A percentile compares a stretch with the other conserved stretches of the same genome.
Evolutionary conservation across 1,284 basidiomycete species (phyloP).

Genomic region (Rhodotorula sp.): DNA sequence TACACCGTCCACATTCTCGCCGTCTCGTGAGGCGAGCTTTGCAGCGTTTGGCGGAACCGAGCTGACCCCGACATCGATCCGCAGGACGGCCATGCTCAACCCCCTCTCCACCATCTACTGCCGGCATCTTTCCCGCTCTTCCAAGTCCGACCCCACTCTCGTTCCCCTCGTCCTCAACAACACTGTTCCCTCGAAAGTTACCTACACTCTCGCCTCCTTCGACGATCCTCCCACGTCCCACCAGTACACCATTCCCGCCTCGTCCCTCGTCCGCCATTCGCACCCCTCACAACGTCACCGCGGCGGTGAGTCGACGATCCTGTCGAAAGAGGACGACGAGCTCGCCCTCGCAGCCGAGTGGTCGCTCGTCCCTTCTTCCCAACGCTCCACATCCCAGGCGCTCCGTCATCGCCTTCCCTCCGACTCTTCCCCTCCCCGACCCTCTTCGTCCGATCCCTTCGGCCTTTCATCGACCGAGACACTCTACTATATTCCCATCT

Average conservation of each 20-base stretch:
- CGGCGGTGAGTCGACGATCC: slow-evolving; percentile 58
- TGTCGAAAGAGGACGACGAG: slow-evolving; percentile 34
- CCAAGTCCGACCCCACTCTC: slow-evolving; percentile 54
- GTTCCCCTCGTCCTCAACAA: slow-evolving; percentile 87
- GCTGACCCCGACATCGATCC: neutral
- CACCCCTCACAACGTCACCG: slow-evolving; percentile 53
- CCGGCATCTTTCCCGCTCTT: slow-evolving; percentile 46
- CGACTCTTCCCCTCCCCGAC: slow-evolving; percentile 33
- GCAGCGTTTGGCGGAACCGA: neutral
- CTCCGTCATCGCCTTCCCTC: slow-evolving; percentile 26
- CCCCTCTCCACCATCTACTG: slow-evolving; percentile 69
- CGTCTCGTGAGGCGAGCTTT: slow-evolving; percentile 50
- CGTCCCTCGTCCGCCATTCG: slow-evolving; percentile 23
- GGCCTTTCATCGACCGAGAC: slow-evolving; percentile 67
- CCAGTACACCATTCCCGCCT: slow-evolving; percentile 40
- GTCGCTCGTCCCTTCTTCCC: slow-evolving; percentile 8
- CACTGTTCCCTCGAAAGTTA: slow-evolving; percentile 70
- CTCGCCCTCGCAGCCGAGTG: slow-evolving; percentile 51
- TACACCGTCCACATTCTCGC: slow-evolving; percentile 88
- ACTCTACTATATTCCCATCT: slow-evolving; percentile 67
- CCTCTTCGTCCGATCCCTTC: slow-evolving; percentile 45
- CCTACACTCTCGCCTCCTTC: slow-evolving; percentile 73
- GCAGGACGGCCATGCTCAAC: slow-evolving; percentile 74
- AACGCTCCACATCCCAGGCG: slow-evolving; percentile 45
- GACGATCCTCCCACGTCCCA: slow-evolving; percentile 51